Evolutionary conservation across 768 basidiomycete species (phyloP).

Genomic region (Neoboletus magnificus): DNA sequence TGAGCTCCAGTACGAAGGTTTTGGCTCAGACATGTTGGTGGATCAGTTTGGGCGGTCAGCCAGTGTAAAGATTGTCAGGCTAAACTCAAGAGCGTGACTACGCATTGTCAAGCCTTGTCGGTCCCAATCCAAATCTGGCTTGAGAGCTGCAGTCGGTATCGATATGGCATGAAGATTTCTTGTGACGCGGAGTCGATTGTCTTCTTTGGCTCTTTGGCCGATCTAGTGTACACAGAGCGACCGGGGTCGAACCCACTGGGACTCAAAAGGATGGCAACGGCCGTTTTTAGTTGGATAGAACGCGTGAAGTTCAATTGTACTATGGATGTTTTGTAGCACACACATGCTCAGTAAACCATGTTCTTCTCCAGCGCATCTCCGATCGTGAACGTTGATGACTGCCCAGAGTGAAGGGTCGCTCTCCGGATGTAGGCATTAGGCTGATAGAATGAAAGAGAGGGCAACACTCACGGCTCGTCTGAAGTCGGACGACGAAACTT

Average conservation of each 20-base stretch:
- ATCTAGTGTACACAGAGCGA: too few species aligned
- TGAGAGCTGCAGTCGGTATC: not conserved
- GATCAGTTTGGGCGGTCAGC: not conserved
- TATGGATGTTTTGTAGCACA: not conserved
- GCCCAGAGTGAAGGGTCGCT: not conserved
- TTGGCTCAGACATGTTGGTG: conserved; percentile 11
- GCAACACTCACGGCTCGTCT: not conserved
- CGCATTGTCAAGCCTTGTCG: not conserved
- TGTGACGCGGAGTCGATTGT: too few species aligned
- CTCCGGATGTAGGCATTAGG: not conserved
- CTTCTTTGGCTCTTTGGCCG: too few species aligned
- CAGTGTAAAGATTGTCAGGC: not conserved
- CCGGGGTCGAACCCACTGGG: too few species aligned
- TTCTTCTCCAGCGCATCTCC: not conserved
- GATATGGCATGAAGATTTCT: not conserved
- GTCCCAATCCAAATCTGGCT: not conserved
- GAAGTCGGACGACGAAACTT: not conserved
- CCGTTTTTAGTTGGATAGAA: too few species aligned
- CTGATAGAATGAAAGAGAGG: not conserved
- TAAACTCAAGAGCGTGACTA: too few species aligned
- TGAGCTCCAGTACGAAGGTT: conserved; percentile 22
- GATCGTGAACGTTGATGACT: not conserved
- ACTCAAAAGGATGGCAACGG: too few species aligned
- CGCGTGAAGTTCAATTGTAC: not conserved
- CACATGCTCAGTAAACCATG: not conserved